phyloP scores from a whole-genome alignment of 148 eudicot genomes.

The Limonium bicolor region DNA sequence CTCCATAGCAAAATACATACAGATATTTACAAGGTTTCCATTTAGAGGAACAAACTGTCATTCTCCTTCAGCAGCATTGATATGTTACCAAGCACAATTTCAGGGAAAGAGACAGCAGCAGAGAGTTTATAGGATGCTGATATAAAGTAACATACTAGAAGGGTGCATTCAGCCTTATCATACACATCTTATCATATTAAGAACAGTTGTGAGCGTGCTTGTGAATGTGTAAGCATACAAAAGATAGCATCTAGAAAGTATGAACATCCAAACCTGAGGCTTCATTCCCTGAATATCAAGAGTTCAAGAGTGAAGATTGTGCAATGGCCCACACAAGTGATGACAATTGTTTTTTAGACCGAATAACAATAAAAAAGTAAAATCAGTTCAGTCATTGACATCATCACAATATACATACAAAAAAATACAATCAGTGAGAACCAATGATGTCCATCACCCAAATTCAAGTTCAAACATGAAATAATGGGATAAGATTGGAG shows the following conservation, averaged over 20 bases:
- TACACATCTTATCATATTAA: too few species aligned
- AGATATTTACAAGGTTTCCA: too few species aligned
- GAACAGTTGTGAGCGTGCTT: too few species aligned
- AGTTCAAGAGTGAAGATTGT: slow-evolving; percentile 7
- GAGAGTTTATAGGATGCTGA: too few species aligned
- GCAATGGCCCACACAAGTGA: too few species aligned
- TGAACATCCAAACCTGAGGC: slow-evolving; percentile 20
- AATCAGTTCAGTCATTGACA: slow-evolving; percentile 15
- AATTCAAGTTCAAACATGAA: neutral
- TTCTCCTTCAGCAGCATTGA: too few species aligned
- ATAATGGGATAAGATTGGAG: slow-evolving; percentile 1
- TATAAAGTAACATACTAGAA: too few species aligned
- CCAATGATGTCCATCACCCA: neutral
- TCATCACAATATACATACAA: slow-evolving; percentile 1
- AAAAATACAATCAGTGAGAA: neutral
- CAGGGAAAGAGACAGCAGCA: too few species aligned
- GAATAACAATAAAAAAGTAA: slow-evolving; percentile 11
- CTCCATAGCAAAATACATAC: too few species aligned
- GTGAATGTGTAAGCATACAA: neutral
- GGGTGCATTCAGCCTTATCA: too few species aligned
- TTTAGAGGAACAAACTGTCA: too few species aligned
- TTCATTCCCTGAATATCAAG: slow-evolving; percentile 24
- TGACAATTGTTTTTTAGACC: slow-evolving; percentile 12
- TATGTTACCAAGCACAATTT: too few species aligned
- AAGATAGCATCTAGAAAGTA: slow-evolving; percentile 11